phyloP scores from a whole-genome alignment of 2,329 filamentous ascomycete genomes.

The Xylariaceae sp. region DNA sequence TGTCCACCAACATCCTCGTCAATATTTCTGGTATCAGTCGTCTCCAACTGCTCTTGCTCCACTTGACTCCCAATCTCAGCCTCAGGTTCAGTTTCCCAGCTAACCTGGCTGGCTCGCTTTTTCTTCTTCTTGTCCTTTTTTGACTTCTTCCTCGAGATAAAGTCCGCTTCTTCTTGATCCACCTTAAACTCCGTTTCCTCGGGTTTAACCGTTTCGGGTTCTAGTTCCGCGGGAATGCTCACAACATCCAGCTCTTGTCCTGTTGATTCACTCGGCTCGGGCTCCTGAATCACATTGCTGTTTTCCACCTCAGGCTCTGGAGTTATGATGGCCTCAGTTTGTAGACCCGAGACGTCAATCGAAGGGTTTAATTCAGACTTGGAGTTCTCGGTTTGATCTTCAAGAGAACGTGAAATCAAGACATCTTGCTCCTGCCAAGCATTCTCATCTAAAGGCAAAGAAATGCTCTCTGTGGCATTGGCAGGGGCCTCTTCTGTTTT shows the following conservation, averaged over 20 bases:
- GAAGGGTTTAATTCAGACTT: too few relatives aligned
- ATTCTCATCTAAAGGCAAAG: not conserved
- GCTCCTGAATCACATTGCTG: too few relatives aligned
- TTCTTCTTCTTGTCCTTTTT: slow-evolving; percentile 41
- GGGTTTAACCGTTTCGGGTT: slow-evolving; percentile 11
- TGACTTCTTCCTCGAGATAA: slow-evolving; percentile 28
- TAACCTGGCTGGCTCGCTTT: slow-evolving; percentile 26
- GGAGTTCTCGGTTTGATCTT: too few relatives aligned
- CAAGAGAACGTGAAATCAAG: too few relatives aligned
- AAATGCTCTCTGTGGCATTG: not conserved
- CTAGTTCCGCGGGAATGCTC: slow-evolving; percentile 2
- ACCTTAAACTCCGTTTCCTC: slow-evolving; percentile 14
- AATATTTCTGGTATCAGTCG: not conserved
- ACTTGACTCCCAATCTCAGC: slow-evolving; percentile 20
- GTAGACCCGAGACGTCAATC: too few relatives aligned
- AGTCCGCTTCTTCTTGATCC: slow-evolving; percentile 18
- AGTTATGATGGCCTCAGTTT: too few relatives aligned
- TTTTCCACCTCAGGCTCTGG: too few relatives aligned
- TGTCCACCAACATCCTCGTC: slow-evolving; percentile 9
- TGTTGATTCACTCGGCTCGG: too few relatives aligned
- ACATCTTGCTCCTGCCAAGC: too few relatives aligned
- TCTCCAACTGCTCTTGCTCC: slow-evolving; percentile 16
- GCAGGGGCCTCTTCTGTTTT: not conserved
- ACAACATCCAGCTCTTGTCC: too few relatives aligned
- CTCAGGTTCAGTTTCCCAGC: slow-evolving; percentile 23